Evolutionary conservation across 805 yeast genomes (phyloP).

Genomic region (Wickerhamomyces sydowiorum): DNA sequence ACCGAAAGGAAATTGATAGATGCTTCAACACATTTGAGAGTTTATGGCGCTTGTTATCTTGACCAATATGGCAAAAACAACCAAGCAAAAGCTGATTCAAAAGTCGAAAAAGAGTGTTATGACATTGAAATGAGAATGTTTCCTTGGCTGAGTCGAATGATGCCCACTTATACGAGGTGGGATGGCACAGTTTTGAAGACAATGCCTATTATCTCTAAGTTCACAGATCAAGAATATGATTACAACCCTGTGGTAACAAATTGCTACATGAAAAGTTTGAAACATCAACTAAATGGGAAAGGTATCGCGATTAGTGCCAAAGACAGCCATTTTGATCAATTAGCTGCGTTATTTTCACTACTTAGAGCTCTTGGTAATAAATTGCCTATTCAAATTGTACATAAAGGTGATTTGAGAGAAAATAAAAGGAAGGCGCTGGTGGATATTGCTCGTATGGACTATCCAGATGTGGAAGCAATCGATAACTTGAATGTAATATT

Average conservation of each 20-base stretch:
- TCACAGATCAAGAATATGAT: constrained; percentile 12
- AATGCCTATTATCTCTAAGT: constrained; percentile 14
- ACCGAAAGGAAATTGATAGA: constrained; percentile 21
- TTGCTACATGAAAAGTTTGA: constrained; percentile 23
- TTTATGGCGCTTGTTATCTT: constrained; percentile 23
- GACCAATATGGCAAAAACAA: constrained; percentile 13
- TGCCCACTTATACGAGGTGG: constrained; percentile 35
- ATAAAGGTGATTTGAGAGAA: constrained; percentile 28
- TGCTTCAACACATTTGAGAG: constrained; percentile 21
- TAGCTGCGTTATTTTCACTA: constrained; percentile 33
- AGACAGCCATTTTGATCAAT: constrained; percentile 23
- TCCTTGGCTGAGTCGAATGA: constrained; percentile 31
- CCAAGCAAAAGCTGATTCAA: background rate
- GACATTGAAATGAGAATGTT: constrained; percentile 32
- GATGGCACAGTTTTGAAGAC: constrained; percentile 23
- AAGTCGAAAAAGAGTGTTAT: constrained; percentile 17
- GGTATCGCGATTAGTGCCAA: constrained; percentile 28
- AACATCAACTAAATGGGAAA: constrained; percentile 25
- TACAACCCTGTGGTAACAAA: constrained; percentile 15
- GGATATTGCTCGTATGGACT: constrained; percentile 24
- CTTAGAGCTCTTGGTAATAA: constrained; percentile 28
- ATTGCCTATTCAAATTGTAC: constrained; percentile 37
- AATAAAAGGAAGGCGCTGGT: constrained; percentile 26
- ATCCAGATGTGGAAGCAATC: constrained; percentile 6
- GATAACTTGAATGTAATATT: constrained; percentile 7